Evolutionary conservation across 1,284 basidiomycete species (phyloP).

Genomic region (Ceratobasidium sp.): DNA sequence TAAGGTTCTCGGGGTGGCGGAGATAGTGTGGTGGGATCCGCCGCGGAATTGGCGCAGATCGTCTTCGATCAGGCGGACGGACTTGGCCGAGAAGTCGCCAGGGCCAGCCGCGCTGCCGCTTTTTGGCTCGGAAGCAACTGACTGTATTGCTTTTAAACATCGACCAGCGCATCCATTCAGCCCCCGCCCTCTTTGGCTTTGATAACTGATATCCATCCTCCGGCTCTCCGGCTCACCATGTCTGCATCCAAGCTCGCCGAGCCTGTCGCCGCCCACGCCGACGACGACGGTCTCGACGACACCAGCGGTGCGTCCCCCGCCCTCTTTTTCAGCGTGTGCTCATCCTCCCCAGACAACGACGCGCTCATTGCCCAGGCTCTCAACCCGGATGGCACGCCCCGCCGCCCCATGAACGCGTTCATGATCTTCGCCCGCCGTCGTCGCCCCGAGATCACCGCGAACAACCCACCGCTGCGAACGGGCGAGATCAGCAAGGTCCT

Average conservation of each 20-base stretch:
- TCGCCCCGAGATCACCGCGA: slow-evolving; percentile 78
- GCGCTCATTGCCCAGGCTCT: slow-evolving; percentile 73
- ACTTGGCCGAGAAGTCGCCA: slow-evolving; percentile 7
- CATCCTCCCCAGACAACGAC: slow-evolving; percentile 44
- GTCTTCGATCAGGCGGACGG: slow-evolving; percentile 13
- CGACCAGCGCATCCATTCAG: not conserved
- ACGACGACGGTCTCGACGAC: slow-evolving; percentile 1
- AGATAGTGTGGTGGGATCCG: not conserved
- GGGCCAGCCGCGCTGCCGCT: not conserved
- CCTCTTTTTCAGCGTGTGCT: not conserved
- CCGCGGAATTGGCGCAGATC: slow-evolving; percentile 36
- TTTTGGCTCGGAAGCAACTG: slow-evolving; percentile 17
- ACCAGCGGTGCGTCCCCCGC: slow-evolving; percentile 1
- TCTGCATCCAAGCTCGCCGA: not conserved
- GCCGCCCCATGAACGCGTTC: slow-evolving; percentile 87
- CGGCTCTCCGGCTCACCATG: slow-evolving; percentile 2
- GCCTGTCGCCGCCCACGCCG: not conserved
- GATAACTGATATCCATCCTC: not conserved
- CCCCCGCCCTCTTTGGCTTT: slow-evolving; percentile 1
- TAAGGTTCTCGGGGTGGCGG: slow-evolving; percentile 1
- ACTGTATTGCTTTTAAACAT: slow-evolving; percentile 15
- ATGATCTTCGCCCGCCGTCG: slow-evolving; percentile 84
- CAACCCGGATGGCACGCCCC: slow-evolving; percentile 82
- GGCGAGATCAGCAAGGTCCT: slow-evolving; percentile 85
- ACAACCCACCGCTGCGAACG: slow-evolving; percentile 83